Base-by-base conservation (phyloP, 495 filamentous ascomycete genomes). In the Aspergillus conjunctus region DNA sequence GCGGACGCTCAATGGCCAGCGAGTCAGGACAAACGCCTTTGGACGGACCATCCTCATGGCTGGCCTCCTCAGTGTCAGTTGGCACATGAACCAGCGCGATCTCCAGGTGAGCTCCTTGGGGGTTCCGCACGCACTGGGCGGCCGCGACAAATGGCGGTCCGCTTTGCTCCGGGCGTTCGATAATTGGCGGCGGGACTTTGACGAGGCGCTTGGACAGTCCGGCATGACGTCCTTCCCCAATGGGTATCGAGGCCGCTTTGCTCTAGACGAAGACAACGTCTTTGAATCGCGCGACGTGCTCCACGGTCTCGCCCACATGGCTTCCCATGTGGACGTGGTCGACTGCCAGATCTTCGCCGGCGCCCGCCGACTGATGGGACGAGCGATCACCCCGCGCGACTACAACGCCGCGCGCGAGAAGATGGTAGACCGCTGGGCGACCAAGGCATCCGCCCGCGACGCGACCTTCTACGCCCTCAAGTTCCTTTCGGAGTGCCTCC, bases 61-160 rank as follows among this genome's bases (percentile, higher is more conserved):
- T 15, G 94, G 94, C 1, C 72, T 98, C 54, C 79, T 98, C 22
- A 96, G 91, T 65, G 91, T 98, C 37, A 92, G 88, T 74, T 98
- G 92, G 91, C 94, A 98, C 73, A 91, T 98, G 86, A 96, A 97
- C 73, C 93, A 98, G 73, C 84, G 93, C 59, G 94, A 98, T 72
- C 83, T 98, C 5, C 94, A 98, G 76, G 88, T 97, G 50, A 94
- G 88, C 70, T 92, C 92, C 6, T 85, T 98, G 0, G 89, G 90
- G 9, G 84, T 83, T 1, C 87, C 87, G 0, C 86, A 89, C 63
- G 89, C 92, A 1, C 87, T 97, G 0, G 93, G 93, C 7, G 92
- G 90, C 9, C 87, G 91, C 31, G 92, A 96, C 68, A 95, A 93
- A 72, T 98, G 94, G 94, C 85, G 94, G 37, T 87, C 88, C 12